Evolutionary conservation across 2,329 filamentous ascomycete genomes (phyloP).

Genomic region (Xylogone sp.): DNA sequence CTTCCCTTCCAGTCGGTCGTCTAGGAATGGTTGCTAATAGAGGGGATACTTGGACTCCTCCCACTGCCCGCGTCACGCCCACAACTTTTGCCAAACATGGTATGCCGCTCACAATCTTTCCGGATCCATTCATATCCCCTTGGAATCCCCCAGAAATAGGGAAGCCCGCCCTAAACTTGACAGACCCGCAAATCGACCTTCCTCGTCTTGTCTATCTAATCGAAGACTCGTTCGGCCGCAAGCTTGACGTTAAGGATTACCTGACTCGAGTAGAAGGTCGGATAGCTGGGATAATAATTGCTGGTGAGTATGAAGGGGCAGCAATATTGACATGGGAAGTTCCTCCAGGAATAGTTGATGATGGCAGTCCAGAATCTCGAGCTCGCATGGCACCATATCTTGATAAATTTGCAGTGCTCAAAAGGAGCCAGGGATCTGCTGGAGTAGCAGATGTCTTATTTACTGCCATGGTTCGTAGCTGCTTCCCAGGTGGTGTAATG

Average conservation of each 20-base stretch:
- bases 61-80: conserved; percentile 34
- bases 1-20: conserved; percentile 75
- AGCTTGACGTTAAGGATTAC: conserved; percentile 80
- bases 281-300: conserved; percentile 88
- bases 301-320: conserved; percentile 93
- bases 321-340: conserved; percentile 94
- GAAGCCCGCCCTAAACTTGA: conserved; percentile 61
- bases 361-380: conserved; percentile 45
- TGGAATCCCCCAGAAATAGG: conserved; percentile 67
- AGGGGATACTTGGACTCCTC: conserved; percentile 20
- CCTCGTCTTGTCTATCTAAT: conserved; percentile 81
- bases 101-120: conserved; percentile 82
- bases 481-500: conserved; percentile 84
- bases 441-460: conserved; percentile 96
- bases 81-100: conserved; percentile 89
- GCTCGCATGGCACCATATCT: conserved; percentile 82
- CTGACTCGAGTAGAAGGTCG: conserved; percentile 74
- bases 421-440: conserved; percentile 80
- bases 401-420: conserved; percentile 95
- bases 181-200: conserved; percentile 79
- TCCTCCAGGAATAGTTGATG: conserved; percentile 56
- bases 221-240: conserved; percentile 86
- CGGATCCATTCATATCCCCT: conserved; percentile 58
- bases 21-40: conserved; percentile 33
- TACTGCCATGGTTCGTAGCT: conserved; percentile 87